Conservation (phyloP, 2,329 filamentous ascomycete species). For the Epichloe festucae region DNA sequence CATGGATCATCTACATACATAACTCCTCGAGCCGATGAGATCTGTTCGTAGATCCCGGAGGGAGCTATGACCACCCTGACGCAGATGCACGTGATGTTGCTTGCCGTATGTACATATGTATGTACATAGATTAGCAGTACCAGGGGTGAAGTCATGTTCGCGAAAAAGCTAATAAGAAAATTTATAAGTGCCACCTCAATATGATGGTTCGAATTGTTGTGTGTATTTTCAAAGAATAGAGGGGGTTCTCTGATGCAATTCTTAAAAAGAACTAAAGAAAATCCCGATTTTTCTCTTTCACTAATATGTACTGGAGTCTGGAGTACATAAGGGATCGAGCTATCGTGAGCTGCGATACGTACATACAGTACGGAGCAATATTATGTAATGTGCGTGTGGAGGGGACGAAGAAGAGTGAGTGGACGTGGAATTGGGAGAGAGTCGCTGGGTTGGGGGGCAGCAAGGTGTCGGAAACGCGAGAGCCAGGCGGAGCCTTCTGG, state of each 20-base stretch:
- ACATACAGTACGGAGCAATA: neutral
- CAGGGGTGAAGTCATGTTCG: too few species aligned
- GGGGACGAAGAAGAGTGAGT: conserved; percentile 16
- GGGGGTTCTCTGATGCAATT: too few species aligned
- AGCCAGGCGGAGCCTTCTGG: neutral
- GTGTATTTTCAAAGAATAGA: too few species aligned
- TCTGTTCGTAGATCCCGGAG: neutral
- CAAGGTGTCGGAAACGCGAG: conserved; percentile 5
- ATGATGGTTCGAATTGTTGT: too few species aligned
- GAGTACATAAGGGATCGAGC: too few species aligned
- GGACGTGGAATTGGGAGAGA: conserved; percentile 13
- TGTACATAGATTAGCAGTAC: neutral
- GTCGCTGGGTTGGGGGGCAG: conserved; percentile 16
- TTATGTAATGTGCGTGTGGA: neutral
- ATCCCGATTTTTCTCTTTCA: too few species aligned
- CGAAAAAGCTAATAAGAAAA: too few species aligned
- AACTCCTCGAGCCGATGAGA: neutral
- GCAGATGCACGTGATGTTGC: conserved; percentile 10
- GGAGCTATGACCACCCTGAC: conserved; percentile 18
- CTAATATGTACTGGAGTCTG: too few species aligned
- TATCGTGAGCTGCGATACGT: neutral
- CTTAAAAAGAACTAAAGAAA: too few species aligned
- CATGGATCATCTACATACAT: neutral
- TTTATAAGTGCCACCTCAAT: too few species aligned
- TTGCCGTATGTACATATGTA: neutral